phyloP scores from a whole-genome alignment of 140 eudicot genomes.

The Erigeron philadelphicus region DNA sequence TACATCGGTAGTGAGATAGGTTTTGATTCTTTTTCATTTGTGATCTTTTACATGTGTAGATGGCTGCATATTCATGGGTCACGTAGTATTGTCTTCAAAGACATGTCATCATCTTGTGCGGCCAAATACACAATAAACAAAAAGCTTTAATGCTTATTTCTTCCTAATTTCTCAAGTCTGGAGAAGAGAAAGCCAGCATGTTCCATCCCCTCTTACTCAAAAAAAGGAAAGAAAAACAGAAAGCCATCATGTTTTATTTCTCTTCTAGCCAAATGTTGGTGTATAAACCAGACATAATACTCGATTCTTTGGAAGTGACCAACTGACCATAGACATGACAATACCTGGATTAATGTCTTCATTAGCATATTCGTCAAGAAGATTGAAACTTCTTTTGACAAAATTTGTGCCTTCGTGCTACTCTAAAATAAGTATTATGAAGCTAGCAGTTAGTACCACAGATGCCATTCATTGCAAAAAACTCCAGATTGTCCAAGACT shows the following conservation, averaged over 20 bases:
- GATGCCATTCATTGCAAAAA: slow-evolving; percentile 6
- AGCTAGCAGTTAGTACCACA: slow-evolving; percentile 15
- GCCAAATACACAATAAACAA: slow-evolving; percentile 22
- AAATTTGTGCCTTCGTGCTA: slow-evolving; percentile 15
- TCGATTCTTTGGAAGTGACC: slow-evolving; percentile 11
- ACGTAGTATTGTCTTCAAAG: slow-evolving; percentile 32
- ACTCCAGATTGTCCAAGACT: slow-evolving; percentile 4
- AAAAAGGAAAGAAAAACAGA: slow-evolving; percentile 15
- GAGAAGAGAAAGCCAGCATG: slow-evolving; percentile 25
- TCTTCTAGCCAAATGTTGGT: slow-evolving; percentile 20
- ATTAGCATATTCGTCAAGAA: slow-evolving; percentile 3
- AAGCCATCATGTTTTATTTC: slow-evolving; percentile 16
- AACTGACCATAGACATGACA: slow-evolving; percentile 15
- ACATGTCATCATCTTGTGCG: slow-evolving; percentile 35
- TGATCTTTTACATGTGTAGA: slow-evolving; percentile 44
- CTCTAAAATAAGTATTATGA: slow-evolving; percentile 1
- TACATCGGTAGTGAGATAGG: slow-evolving; percentile 9
- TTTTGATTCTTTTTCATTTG: slow-evolving; percentile 28
- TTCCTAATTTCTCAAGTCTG: slow-evolving; percentile 20
- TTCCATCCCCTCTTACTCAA: too few species aligned
- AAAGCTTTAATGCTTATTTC: slow-evolving; percentile 29
- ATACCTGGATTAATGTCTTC: slow-evolving; percentile 13
- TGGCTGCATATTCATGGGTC: slow-evolving; percentile 36
- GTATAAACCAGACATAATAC: background rate
- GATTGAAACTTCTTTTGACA: slow-evolving; percentile 13